Conservation (phyloP, 2,329 filamentous ascomycete genomes). For the Paramyrothecium roridum region DNA sequence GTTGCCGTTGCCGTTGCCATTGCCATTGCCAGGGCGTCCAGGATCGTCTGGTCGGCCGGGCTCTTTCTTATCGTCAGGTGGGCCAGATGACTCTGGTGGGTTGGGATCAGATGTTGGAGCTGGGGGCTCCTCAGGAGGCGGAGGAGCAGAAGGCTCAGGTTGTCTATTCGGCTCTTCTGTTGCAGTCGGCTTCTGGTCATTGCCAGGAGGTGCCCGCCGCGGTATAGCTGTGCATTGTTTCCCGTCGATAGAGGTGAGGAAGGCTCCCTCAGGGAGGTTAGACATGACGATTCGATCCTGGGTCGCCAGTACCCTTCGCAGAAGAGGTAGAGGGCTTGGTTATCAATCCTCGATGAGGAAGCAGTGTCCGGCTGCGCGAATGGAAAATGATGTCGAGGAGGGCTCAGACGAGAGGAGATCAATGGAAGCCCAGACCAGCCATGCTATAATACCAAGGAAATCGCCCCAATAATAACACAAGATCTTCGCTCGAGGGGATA, state of each 20-base stretch:
- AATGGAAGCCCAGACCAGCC: not conserved
- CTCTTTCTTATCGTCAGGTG: not conserved
- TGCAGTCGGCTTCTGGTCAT: too few species aligned
- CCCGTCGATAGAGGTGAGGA: constrained; percentile 46
- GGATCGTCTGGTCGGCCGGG: not conserved
- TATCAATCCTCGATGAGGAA: constrained; percentile 1
- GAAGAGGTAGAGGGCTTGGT: constrained; percentile 1
- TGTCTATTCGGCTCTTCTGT: too few species aligned
- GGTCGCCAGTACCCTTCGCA: constrained; percentile 43
- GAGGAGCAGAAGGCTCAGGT: not conserved
- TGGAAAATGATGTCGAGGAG: not conserved
- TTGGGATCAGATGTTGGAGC: not conserved
- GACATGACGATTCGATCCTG: constrained; percentile 21
- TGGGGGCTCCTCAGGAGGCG: not conserved
- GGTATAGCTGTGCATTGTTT: constrained; percentile 54
- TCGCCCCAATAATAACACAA: not conserved
- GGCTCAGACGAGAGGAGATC: not conserved
- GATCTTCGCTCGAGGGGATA: not conserved
- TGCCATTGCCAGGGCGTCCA: too few species aligned
- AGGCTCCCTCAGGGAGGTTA: constrained; percentile 42
- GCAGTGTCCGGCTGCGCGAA: constrained; percentile 20
- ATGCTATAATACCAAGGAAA: not conserved
- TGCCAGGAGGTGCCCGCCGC: constrained; percentile 14
- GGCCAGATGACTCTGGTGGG: not conserved
- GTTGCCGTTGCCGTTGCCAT: too few species aligned